Conservation (phyloP, 1,139 yeast genomes). For the Blastobotrys petasosporus region DNA sequence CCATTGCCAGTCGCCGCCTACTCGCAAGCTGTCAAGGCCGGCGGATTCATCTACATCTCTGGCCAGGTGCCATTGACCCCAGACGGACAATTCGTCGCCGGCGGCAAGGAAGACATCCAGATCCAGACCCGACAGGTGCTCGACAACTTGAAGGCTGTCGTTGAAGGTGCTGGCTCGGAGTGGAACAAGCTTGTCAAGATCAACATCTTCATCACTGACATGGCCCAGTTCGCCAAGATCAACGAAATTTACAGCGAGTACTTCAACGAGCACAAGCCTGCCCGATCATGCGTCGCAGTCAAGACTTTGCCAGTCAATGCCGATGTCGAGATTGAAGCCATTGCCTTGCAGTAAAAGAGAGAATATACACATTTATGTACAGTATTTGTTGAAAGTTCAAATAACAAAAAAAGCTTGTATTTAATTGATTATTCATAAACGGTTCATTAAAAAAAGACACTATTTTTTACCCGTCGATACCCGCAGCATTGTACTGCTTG, state of each 20-base stretch:
- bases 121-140: conserved; percentile 84
- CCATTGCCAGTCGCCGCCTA: conserved; percentile 96
- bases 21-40: conserved; percentile 84
- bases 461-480: conserved; percentile 9
- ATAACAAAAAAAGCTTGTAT: neutral
- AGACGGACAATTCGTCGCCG: conserved; percentile 66
- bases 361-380: neutral
- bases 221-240: conserved; percentile 73
- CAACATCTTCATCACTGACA: conserved; percentile 83
- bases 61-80: conserved; percentile 93
- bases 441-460: no score
- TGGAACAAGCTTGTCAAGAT: conserved; percentile 79
- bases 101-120: conserved; percentile 48
- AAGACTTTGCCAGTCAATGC: conserved; percentile 60
- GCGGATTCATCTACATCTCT: conserved; percentile 73
- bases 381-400: neutral
- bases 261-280: conserved; percentile 80
- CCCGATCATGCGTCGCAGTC: conserved; percentile 94
- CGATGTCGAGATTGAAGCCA: conserved; percentile 14
- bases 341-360: conserved; percentile 13
- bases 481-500: conserved; percentile 38
- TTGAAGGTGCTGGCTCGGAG: conserved; percentile 77
- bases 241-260: conserved; percentile 78
- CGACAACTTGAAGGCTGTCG: conserved; percentile 65
- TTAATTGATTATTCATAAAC: no score